phyloP scores from a whole-genome alignment of 1,284 basidiomycete genomes.

The Leucoagaricus sp. region DNA sequence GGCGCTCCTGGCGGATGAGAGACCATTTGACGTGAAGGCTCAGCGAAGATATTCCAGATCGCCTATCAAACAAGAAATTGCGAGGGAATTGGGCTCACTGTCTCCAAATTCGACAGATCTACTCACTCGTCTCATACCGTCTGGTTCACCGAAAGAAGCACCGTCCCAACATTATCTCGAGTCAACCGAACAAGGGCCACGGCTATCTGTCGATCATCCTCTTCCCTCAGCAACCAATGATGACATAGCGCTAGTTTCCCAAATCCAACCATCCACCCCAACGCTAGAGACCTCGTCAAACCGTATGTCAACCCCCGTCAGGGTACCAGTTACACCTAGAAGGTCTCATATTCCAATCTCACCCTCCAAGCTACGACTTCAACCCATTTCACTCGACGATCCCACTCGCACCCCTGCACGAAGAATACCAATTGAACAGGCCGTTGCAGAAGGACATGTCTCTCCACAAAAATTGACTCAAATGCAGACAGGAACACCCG shows the following conservation, averaged over 20 bases:
- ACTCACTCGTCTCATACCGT: constrained; percentile 15
- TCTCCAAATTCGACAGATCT: constrained; percentile 34
- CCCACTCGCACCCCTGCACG: constrained; percentile 57
- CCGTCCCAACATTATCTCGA: background rate
- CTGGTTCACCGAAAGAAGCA: constrained; percentile 4
- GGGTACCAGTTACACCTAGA: constrained; percentile 26
- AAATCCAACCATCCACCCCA: background rate
- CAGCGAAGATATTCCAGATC: constrained; percentile 10
- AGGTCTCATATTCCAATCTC: constrained; percentile 31
- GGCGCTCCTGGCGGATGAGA: background rate
- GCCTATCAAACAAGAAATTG: constrained; percentile 3
- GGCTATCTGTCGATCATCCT: constrained; percentile 13
- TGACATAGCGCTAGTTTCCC: background rate
- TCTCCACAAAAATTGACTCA: constrained; percentile 47
- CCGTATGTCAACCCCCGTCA: background rate
- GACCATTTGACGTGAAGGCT: background rate
- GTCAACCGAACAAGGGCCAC: constrained; percentile 22
- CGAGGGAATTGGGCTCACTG: constrained; percentile 39
- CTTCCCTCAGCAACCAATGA: background rate
- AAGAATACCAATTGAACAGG: constrained; percentile 55
- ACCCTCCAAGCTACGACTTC: constrained; percentile 36
- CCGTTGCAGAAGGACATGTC: constrained; percentile 47
- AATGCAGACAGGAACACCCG: constrained; percentile 23
- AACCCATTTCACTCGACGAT: constrained; percentile 33
- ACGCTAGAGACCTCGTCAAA: background rate